Conservation (phyloP, 108 stramenopile species). For the Epithemia pelagica region DNA sequence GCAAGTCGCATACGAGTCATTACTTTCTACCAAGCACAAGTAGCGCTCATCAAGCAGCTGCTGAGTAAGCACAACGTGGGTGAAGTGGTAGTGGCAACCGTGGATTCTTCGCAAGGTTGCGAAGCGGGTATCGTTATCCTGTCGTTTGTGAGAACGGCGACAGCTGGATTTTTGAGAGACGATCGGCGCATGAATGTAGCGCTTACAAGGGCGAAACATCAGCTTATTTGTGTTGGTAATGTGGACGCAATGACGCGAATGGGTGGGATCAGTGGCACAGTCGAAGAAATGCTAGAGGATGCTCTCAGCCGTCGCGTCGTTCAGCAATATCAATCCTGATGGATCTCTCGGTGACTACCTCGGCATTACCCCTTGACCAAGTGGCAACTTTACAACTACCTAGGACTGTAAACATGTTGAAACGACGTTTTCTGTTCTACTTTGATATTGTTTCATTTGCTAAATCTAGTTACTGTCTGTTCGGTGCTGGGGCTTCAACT, state of each 20-base stretch:
- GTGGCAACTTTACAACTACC: too few relatives aligned
- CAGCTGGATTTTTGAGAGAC: conserved; percentile 70
- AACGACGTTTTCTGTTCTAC: too few relatives aligned
- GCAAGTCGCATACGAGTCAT: conserved; percentile 68
- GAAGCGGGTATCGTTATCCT: conserved; percentile 80
- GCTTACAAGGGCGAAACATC: conserved; percentile 65
- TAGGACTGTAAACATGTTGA: too few relatives aligned
- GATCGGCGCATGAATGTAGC: conserved; percentile 80
- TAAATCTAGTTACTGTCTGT: too few relatives aligned
- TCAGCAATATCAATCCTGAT: too few relatives aligned
- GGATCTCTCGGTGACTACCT: too few relatives aligned
- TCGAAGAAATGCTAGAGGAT: too few relatives aligned
- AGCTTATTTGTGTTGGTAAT: conserved; percentile 76
- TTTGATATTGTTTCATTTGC: too few relatives aligned
- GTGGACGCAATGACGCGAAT: conserved; percentile 17
- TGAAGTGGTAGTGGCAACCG: conserved; percentile 62
- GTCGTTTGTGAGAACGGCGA: conserved; percentile 59
- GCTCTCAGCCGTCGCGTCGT: too few relatives aligned
- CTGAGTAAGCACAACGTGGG: conserved; percentile 24
- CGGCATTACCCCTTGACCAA: too few relatives aligned
- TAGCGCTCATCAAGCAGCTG: conserved; percentile 36
- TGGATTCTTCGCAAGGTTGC: conserved; percentile 80
- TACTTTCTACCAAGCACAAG: conserved; percentile 85
- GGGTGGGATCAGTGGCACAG: too few relatives aligned
- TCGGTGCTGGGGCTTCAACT: too few relatives aligned